A percentile compares a stretch with the other conserved stretches of the same genome.
Conservation (phyloP, 1,284 basidiomycete species). For the Caloboletus inedulis region DNA sequence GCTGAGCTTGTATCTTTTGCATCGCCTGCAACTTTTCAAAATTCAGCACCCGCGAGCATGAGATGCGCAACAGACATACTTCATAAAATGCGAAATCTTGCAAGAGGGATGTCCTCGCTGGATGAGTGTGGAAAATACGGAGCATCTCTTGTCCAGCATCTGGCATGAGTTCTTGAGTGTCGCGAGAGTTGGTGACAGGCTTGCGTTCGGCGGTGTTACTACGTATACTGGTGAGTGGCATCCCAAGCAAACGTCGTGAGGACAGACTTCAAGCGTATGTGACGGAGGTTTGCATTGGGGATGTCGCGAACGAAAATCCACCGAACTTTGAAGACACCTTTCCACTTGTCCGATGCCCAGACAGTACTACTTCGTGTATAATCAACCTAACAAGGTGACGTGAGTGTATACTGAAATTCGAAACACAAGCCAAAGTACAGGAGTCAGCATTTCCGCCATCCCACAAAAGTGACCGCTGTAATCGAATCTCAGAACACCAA, state of each 20-base stretch:
- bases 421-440: conserved; percentile 43
- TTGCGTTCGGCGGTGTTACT: conserved; percentile 96
- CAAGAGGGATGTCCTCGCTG: conserved; percentile 84
- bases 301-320: conserved; percentile 97
- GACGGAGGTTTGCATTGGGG: conserved; percentile 80
- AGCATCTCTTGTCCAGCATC: conserved; percentile 95
- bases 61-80: conserved; percentile 41
- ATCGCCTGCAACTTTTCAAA: conserved; percentile 65
- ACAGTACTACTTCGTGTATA: conserved; percentile 86
- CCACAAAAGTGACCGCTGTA: conserved; percentile 93
- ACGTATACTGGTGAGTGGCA: conserved; percentile 25
- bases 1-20: conserved; percentile 63
- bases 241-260: conserved; percentile 1
- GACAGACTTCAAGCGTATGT: conserved; percentile 77
- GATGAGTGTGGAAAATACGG: conserved; percentile 88
- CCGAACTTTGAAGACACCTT: conserved; percentile 91
- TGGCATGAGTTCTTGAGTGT: conserved; percentile 88
- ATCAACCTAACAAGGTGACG: conserved; percentile 51
- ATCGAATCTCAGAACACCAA: conserved; percentile 4
- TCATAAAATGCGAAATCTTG: conserved; percentile 96
- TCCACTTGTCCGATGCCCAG: conserved; percentile 99
- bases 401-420: neutral
- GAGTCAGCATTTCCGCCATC: conserved; percentile 93
- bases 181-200: conserved; percentile 91
- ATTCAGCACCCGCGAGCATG: conserved; percentile 7